Conservation (phyloP, 2,329 filamentous ascomycete genomes). For the Diaporthe citri region DNA sequence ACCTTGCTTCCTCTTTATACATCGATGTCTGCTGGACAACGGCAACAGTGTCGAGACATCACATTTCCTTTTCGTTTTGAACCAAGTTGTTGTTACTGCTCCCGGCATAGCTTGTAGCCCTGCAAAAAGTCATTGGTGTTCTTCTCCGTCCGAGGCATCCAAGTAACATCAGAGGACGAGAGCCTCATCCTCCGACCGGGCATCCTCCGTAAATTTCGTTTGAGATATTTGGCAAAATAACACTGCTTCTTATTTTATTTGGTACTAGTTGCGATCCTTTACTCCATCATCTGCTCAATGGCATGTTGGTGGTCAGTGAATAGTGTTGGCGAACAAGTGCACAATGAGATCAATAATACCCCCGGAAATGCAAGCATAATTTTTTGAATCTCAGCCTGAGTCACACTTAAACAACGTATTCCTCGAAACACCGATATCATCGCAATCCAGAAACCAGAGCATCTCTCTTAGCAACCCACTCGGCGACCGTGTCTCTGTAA, state of each 20-base stretch:
- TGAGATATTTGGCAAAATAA: neutral
- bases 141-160: neutral
- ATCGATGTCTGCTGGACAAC: too few species aligned
- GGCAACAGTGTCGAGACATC: too few species aligned
- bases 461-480: slow-evolving; percentile 56
- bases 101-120: too few species aligned
- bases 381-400: neutral
- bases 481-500: slow-evolving; percentile 65
- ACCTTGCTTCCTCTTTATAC: too few species aligned
- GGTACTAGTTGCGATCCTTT: neutral
- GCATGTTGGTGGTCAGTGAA: neutral
- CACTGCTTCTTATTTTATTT: neutral
- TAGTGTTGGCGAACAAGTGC: neutral
- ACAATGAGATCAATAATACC: neutral
- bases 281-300: neutral
- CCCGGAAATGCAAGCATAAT: neutral
- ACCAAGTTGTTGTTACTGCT: too few species aligned
- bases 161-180: neutral
- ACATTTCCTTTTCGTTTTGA: too few species aligned
- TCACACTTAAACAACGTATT: neutral
- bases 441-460: too few species aligned
- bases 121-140: neutral
- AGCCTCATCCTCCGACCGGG: neutral
- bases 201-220: neutral
- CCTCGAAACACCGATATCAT: neutral